A percentile compares a stretch with the other conserved stretches of the same genome.
Evolutionary conservation across 2,329 filamentous ascomycete genomes (phyloP).

Genomic region (Gnomoniopsis sp.): DNA sequence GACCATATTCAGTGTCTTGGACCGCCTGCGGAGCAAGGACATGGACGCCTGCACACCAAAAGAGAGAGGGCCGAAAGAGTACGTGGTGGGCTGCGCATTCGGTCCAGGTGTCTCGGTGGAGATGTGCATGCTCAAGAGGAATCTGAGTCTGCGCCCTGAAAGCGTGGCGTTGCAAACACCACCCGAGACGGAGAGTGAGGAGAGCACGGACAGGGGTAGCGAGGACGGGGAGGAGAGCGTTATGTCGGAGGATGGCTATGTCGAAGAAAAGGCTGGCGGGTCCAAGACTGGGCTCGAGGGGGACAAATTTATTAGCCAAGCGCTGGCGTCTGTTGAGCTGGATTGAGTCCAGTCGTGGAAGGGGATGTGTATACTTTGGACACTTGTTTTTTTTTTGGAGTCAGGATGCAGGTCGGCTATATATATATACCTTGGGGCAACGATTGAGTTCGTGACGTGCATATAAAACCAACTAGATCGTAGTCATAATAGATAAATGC

Average conservation of each 20-base stretch:
- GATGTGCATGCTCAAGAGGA: conserved; percentile 62
- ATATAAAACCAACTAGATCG: too few relatives aligned
- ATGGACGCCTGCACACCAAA: conserved; percentile 55
- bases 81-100: conserved; percentile 66
- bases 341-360: conserved; percentile 21
- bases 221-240: conserved; percentile 35
- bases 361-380: background rate
- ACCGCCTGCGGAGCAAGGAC: conserved; percentile 55
- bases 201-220: conserved; percentile 31
- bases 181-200: conserved; percentile 52
- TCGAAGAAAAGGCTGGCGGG: conserved; percentile 4
- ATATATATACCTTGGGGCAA: background rate
- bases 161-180: conserved; percentile 45
- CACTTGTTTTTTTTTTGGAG: background rate
- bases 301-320: conserved; percentile 28
- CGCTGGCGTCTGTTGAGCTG: conserved; percentile 29
- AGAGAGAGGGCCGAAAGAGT: conserved; percentile 46
- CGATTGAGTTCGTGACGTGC: too few relatives aligned
- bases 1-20: conserved; percentile 65
- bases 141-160: conserved; percentile 26
- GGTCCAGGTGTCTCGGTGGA: conserved; percentile 67
- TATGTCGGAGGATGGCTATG: conserved; percentile 7
- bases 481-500: too few relatives aligned
- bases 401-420: background rate
- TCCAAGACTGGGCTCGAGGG: conserved; percentile 6